Evolutionary conservation across 108 stramenopile genomes (phyloP), one percentile per base, ranked within the genome.

Genomic region (Licmophora abbreviata): DNA sequence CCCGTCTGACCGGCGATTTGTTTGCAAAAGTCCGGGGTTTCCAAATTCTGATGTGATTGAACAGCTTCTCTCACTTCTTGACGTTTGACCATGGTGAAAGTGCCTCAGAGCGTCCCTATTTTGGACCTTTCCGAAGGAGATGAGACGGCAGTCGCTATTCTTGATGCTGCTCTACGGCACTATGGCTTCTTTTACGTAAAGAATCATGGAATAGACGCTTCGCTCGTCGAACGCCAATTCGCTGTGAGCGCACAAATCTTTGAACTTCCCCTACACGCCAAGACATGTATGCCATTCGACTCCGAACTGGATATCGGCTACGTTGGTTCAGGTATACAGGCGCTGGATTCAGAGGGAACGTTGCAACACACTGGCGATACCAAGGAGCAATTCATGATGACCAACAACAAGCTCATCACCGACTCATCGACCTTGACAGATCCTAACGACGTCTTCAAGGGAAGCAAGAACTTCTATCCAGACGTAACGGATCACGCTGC

Each of bases 381-480:
- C 38, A 54, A 54, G 23, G 54, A 54, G 33, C 54, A 54, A 26
- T 54, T 54, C 20, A 54, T 54, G 54, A 37, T 35, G 41, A 54
- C 54, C 9, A 54, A 54, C 21, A 54, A 54, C 23, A 35, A 34
- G 6, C 30, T 54, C n/a, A 54, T 54, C 14, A 54, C 54, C 25
- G 42, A 28, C 4, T 17, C 32, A 28, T 5, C 54, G 21, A 40
- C 38, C 29, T 25, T 40, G 21, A 42, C 33, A 12, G 40, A 54
- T 42, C 54, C 54, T 17, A 20, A 37, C 22, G 33, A 54, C 29
- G 54, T 54, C 8, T 54, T 54, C 42, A 40, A 7, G 4, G 54
- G 54, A 17, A 42, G 40, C 41, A 40, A 54, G 40, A 54, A 54
- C 24, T 54, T 18, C 23, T 3, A 38, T 35, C 40, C 40, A 52